These are phyloP conservation scores for Incumbomyces lentus DNA, from an alignment of 2,329 filamentous ascomycete genomes.

Conservation along the genomic window DNA sequence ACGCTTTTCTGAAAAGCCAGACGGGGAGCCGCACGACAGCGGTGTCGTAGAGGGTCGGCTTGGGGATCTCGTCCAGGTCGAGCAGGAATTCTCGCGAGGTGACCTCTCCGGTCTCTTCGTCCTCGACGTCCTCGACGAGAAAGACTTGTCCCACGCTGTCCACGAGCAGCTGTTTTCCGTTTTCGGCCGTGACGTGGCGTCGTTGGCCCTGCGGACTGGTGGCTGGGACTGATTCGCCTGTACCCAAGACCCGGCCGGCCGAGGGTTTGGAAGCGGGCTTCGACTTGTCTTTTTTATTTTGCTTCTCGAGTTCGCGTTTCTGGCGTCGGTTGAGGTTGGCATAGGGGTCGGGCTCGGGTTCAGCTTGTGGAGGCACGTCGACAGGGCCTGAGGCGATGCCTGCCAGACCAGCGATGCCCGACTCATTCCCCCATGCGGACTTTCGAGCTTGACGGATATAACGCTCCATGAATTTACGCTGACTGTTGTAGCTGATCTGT, in stretches of 20 bases:
- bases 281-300: slow-evolving; percentile 55
- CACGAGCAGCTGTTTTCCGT: slow-evolving; percentile 88
- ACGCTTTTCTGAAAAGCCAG: slow-evolving; percentile 54
- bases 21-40: slow-evolving; percentile 68
- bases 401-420: slow-evolving; percentile 56
- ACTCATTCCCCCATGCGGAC: slow-evolving; percentile 79
- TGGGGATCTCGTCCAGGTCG: slow-evolving; percentile 73
- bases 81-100: slow-evolving; percentile 73
- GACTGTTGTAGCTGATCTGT: slow-evolving; percentile 77
- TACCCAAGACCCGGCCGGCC: slow-evolving; percentile 42
- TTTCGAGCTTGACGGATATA: slow-evolving; percentile 85
- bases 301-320: slow-evolving; percentile 79
- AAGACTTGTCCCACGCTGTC: slow-evolving; percentile 88
- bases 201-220: slow-evolving; percentile 62
- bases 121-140: slow-evolving; percentile 76
- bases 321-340: slow-evolving; percentile 69
- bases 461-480: slow-evolving; percentile 79
- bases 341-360: slow-evolving; percentile 38
- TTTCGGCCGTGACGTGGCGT: slow-evolving; percentile 83
- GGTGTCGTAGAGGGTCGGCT: slow-evolving; percentile 71
- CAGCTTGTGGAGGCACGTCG: slow-evolving; percentile 29
- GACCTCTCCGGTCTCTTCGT: slow-evolving; percentile 81
- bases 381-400: slow-evolving; percentile 42
- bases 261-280: slow-evolving; percentile 26
- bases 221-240: slow-evolving; percentile 26